Evolutionary conservation across 75 land plant genomes (phyloP).

Genomic region (Selaginella moellendorffii): DNA sequence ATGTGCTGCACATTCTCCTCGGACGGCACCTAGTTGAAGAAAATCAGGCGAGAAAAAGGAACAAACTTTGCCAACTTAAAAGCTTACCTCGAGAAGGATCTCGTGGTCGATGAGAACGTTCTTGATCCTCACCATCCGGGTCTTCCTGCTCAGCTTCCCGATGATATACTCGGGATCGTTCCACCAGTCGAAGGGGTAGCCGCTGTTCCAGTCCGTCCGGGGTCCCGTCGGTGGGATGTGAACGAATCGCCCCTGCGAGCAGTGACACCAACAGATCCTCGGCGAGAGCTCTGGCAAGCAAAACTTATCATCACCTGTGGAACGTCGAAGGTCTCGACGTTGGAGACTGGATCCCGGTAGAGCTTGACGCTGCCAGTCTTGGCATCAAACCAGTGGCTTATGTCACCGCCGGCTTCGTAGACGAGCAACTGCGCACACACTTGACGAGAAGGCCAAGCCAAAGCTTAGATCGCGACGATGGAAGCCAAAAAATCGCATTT

Average conservation of each 20-base stretch:
- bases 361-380: constrained; percentile 10
- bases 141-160: constrained; percentile 21
- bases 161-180: constrained; percentile 15
- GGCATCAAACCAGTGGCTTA: constrained; percentile 32
- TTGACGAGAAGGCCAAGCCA: not conserved
- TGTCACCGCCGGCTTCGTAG: constrained; percentile 23
- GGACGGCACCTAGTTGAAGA: constrained; percentile 13
- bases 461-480: not conserved
- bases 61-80: not conserved
- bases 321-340: constrained; percentile 8
- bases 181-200: constrained; percentile 22
- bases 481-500: not conserved
- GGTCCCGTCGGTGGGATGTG: constrained; percentile 24
- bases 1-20: constrained; percentile 27
- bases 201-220: constrained; percentile 17
- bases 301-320: constrained; percentile 21
- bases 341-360: constrained; percentile 16
- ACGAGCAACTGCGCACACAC: constrained; percentile 17
- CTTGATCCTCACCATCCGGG: constrained; percentile 22
- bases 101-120: constrained; percentile 21
- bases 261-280: no score
- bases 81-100: constrained; percentile 18
- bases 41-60: not conserved
- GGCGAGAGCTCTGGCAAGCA: no score
- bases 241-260: constrained; percentile 23